Conservation (phyloP, 768 basidiomycete species). For the Gautieria morchelliformis region DNA sequence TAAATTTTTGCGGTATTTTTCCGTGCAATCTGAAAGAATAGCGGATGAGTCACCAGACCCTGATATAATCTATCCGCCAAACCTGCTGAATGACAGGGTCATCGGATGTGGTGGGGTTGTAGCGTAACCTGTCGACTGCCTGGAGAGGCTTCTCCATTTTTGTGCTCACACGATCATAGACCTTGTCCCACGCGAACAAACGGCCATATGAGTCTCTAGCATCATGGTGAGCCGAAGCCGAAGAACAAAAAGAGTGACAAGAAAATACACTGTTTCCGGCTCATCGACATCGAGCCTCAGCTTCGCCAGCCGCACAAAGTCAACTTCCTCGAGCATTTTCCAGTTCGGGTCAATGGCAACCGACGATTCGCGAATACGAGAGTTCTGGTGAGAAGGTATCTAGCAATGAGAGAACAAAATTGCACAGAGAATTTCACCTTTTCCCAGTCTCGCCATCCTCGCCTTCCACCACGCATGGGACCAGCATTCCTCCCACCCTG, state of each 20-base stretch:
- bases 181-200: constrained; percentile 86
- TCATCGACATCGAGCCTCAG: constrained; percentile 90
- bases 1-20: constrained; percentile 82
- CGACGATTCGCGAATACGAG: constrained; percentile 83
- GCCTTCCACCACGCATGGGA: constrained; percentile 42
- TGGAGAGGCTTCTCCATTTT: constrained; percentile 88
- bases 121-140: constrained; percentile 88
- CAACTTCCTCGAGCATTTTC: constrained; percentile 95
- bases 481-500: constrained; percentile 23
- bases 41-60: neutral
- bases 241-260: neutral
- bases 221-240: neutral
- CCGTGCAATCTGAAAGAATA: constrained; percentile 50
- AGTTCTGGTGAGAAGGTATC: constrained; percentile 38
- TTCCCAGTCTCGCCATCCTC: constrained; percentile 91
- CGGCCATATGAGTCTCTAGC: constrained; percentile 78
- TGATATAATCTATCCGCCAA: constrained; percentile 11
- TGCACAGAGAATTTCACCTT: constrained; percentile 44
- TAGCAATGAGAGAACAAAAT: constrained; percentile 6
- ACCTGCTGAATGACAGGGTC: constrained; percentile 95
- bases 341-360: constrained; percentile 89
- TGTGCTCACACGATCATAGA: constrained; percentile 91
- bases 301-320: constrained; percentile 87
- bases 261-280: constrained; percentile 69
- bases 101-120: constrained; percentile 96